Conservation (phyloP, 2,329 filamentous ascomycete species). For the Canariomyces notabilis region DNA sequence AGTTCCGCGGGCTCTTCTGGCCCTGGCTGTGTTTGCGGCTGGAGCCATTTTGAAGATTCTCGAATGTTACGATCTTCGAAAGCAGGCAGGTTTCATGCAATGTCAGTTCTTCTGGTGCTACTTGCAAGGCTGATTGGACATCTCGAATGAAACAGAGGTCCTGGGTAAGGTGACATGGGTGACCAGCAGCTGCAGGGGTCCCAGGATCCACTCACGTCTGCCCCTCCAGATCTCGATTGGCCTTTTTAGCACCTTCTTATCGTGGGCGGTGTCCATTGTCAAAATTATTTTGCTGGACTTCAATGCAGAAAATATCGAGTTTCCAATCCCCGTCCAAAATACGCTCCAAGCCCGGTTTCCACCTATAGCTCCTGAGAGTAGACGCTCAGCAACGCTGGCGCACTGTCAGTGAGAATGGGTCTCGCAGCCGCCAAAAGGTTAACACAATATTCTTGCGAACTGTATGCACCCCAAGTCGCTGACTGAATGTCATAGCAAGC, state of each 20-base stretch:
- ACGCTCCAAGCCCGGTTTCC: neutral
- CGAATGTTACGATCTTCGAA: neutral
- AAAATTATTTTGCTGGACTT: constrained; percentile 18
- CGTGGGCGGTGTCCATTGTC: constrained; percentile 19
- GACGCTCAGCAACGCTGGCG: constrained; percentile 17
- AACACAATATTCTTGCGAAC: constrained; percentile 22
- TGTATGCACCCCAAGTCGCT: constrained; percentile 13
- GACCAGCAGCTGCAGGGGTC: too few relatives aligned
- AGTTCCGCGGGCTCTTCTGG: constrained; percentile 1
- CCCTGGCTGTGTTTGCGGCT: constrained; percentile 16
- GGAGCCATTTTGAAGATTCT: constrained; percentile 14
- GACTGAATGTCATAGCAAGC: constrained; percentile 31
- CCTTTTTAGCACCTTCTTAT: too few relatives aligned
- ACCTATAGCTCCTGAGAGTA: neutral
- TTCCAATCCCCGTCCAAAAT: constrained; percentile 25
- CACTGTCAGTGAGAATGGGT: constrained; percentile 49
- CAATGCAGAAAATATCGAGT: too few relatives aligned
- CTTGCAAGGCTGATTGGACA: neutral
- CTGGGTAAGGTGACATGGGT: neutral
- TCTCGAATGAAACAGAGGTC: constrained; percentile 1
- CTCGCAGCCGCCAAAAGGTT: constrained; percentile 65
- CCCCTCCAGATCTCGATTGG: too few relatives aligned
- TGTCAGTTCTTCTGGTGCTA: neutral
- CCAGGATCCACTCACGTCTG: too few relatives aligned
- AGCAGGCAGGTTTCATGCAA: constrained; percentile 3